These are phyloP conservation scores for Xylaria sp. DNA, from an alignment of 2,329 filamentous ascomycete species.

Conservation along the genomic window DNA sequence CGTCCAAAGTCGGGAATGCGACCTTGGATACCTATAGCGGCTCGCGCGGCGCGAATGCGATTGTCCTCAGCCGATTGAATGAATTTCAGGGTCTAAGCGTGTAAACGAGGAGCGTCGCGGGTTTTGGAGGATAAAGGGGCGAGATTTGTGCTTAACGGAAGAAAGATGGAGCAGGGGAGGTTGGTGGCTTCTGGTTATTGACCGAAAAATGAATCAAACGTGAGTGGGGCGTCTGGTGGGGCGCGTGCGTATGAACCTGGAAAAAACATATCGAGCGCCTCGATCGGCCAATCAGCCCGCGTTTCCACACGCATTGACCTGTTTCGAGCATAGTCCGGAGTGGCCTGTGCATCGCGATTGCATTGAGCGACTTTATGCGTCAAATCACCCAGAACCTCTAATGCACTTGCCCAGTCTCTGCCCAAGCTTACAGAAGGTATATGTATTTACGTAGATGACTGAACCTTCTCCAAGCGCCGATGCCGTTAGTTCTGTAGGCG, in stretches of 20 bases:
- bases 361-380: constrained; percentile 47
- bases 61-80: constrained; percentile 47
- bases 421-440: background rate
- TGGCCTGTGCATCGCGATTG: constrained; percentile 43
- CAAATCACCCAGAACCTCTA: constrained; percentile 27
- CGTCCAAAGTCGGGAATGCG: constrained; percentile 28
- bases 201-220: constrained; percentile 37
- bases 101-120: constrained; percentile 49
- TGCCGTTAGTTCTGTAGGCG: background rate
- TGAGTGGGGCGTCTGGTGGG: constrained; percentile 26
- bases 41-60: constrained; percentile 35
- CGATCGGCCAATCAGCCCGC: constrained; percentile 22
- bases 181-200: constrained; percentile 32
- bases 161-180: constrained; percentile 44
- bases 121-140: constrained; percentile 50
- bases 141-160: constrained; percentile 48
- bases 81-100: constrained; percentile 48
- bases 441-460: constrained; percentile 1
- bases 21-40: constrained; percentile 24
- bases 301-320: constrained; percentile 15
- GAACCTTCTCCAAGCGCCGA: background rate
- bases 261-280: constrained; percentile 30
- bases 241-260: constrained; percentile 37
- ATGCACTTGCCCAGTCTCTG: background rate
- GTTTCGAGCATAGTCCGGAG: constrained; percentile 38